Conservation (phyloP, 1,284 basidiomycete species). For the Leccinum holopus region DNA sequence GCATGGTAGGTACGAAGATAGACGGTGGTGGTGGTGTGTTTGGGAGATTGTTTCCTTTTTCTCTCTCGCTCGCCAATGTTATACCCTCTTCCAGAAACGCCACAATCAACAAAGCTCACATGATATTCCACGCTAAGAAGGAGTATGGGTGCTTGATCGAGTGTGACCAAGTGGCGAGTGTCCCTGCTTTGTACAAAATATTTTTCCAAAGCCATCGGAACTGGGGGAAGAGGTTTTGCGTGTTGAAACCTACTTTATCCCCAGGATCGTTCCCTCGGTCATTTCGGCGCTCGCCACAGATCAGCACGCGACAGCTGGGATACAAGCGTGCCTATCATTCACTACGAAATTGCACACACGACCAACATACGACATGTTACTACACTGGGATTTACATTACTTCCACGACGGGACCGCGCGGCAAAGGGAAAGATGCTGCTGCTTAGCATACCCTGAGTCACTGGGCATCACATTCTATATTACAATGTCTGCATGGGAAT, state of each 20-base stretch:
- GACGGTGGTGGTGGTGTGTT: background rate
- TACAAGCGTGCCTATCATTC: background rate
- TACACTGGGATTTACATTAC: background rate
- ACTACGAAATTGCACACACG: background rate
- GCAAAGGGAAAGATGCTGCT: background rate
- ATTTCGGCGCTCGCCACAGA: slow-evolving; percentile 3
- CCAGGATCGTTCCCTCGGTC: slow-evolving; percentile 1
- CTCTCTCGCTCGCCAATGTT: background rate
- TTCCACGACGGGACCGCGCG: background rate
- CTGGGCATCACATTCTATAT: background rate
- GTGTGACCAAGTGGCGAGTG: background rate
- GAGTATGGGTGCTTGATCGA: background rate
- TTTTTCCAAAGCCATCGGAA: background rate
- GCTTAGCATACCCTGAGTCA: background rate
- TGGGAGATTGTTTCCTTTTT: slow-evolving; percentile 3
- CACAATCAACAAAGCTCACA: background rate
- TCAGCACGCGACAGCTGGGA: background rate
- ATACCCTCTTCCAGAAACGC: background rate
- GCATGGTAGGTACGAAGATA: slow-evolving; percentile 6
- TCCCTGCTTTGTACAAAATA: background rate
- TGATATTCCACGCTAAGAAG: background rate
- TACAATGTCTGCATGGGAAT: background rate
- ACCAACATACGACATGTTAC: background rate
- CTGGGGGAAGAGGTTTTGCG: background rate
- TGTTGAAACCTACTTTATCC: background rate